These are phyloP conservation scores for Ophiostoma fasciatum DNA, from an alignment of 2,329 filamentous ascomycete genomes.

Conservation along the genomic window DNA sequence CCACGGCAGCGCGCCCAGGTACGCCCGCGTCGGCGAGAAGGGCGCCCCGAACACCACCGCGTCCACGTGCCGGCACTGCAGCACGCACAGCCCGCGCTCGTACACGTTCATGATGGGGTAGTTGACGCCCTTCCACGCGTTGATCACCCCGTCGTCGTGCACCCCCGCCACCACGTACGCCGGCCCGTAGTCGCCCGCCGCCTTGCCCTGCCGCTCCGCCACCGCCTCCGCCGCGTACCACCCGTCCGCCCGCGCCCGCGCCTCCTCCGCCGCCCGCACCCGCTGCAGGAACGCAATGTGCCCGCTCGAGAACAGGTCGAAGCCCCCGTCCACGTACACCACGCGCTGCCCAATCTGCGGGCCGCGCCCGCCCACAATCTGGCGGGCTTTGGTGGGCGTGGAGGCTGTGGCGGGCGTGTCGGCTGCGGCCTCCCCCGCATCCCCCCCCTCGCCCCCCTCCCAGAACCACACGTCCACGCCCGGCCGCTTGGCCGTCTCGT, in stretches of 20 bases:
- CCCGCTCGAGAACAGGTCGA: conserved; percentile 90
- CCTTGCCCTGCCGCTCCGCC: conserved; percentile 44
- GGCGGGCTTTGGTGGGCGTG: too few relatives aligned
- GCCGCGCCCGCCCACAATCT: conserved; percentile 55
- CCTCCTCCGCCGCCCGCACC: conserved; percentile 60
- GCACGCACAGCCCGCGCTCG: conserved; percentile 84
- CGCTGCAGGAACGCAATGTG: conserved; percentile 87
- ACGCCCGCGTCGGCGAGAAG: conserved; percentile 67
- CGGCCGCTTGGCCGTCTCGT: conserved; percentile 63
- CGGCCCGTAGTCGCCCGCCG: conserved; percentile 59
- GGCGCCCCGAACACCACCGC: conserved; percentile 82
- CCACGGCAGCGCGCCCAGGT: conserved; percentile 60
- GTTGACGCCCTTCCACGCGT: conserved; percentile 92
- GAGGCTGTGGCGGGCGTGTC: conserved; percentile 37
- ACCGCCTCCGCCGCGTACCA: conserved; percentile 59
- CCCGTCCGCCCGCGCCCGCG: conserved; percentile 48
- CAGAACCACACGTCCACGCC: conserved; percentile 81
- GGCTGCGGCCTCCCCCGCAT: conserved; percentile 29
- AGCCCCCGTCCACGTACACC: conserved; percentile 92
- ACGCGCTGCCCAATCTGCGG: conserved; percentile 67
- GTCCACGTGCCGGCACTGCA: conserved; percentile 89
- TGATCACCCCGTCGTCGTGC: conserved; percentile 90
- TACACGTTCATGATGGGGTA: conserved; percentile 99
- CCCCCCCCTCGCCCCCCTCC: conserved; percentile 22
- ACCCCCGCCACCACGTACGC: conserved; percentile 86